Conservation (phyloP, 2,329 filamentous ascomycete genomes). For the Diaporthe humulicola region DNA sequence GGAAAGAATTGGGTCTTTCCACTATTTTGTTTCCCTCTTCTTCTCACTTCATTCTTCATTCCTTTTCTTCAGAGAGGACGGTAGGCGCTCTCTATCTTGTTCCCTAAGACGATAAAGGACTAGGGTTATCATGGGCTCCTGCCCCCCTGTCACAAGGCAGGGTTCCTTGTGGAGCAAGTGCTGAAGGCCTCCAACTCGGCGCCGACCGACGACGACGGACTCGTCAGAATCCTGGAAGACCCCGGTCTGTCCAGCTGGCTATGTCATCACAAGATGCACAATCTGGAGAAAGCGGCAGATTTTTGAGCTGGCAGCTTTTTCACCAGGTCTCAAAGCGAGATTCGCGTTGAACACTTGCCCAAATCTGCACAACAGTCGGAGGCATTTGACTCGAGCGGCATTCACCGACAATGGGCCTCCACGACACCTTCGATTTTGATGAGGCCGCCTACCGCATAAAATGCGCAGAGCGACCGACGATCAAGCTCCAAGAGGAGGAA, state of each 20-base stretch:
- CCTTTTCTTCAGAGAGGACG: too few species aligned
- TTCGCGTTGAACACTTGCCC: background rate
- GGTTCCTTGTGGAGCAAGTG: conserved; percentile 28
- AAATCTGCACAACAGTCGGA: background rate
- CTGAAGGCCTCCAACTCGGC: conserved; percentile 28
- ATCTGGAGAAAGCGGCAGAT: background rate
- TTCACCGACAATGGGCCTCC: conserved; percentile 33
- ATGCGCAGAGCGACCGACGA: conserved; percentile 33
- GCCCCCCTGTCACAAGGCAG: conserved; percentile 18
- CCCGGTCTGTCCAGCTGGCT: background rate
- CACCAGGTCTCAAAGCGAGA: background rate
- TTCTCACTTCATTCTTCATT: too few species aligned
- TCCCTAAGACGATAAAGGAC: too few species aligned
- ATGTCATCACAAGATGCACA: background rate
- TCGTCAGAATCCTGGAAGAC: conserved; percentile 3
- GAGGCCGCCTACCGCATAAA: conserved; percentile 38
- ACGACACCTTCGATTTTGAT: conserved; percentile 39
- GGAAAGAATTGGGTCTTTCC: too few species aligned
- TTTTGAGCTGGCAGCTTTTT: background rate
- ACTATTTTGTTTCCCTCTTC: too few species aligned
- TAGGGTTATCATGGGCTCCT: background rate
- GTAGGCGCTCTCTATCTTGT: too few species aligned
- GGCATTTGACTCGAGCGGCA: background rate
- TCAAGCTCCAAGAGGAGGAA: conserved; percentile 39
- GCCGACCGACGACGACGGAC: conserved; percentile 1